Evolutionary conservation across 2,329 filamentous ascomycete genomes (phyloP), one percentile per base, ranked within the genome.

Genomic region (Periconia digitata): DNA sequence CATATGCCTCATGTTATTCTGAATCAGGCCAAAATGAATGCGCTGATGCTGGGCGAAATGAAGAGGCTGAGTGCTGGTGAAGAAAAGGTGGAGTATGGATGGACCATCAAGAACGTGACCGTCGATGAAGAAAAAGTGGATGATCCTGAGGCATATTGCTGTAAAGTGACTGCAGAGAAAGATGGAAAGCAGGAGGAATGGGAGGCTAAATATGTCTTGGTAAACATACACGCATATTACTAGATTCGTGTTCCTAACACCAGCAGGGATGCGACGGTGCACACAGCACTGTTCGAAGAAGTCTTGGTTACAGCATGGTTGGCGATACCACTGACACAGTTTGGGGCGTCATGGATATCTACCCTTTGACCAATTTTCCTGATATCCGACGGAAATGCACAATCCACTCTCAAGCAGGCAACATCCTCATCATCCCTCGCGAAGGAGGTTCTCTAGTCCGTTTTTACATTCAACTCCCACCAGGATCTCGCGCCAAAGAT

Each of bases 11-110:
- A 89, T 67, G 79, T 85, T 2, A 84, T 88, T 8, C 62, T 91
- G 39, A 87, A 89, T 58, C 87, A 90, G 67, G 87, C 86, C 13
- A 79, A 85, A 3, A 82, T 89, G 57, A 87, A 90, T 59, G 74
- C 41, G 72, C 2, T 86, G 16, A 71, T 87, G 62, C 73, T 85
- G 27, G 70, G 74, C 3, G 74, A 76, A 52, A 79, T 85, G 72
- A 62, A 73, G 36, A 65, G 67, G 45, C 65, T 69, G 8, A 70
- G 67, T 43, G 68, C 70, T 21, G 53, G 24, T 5, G 51, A 32
- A 49, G 66, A 74, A 45, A 68, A 74, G 20, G 76, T 86, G 24
- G 76, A 81, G 49, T 86, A 86, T 53, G 78, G 77, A 1, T 78
- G 72, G 51, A 73, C 76, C 18, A 79, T 85, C 1, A 75, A 69